Evolutionary conservation across 208 protist species (phyloP).

Genomic region (Zelonia costaricensis): DNA sequence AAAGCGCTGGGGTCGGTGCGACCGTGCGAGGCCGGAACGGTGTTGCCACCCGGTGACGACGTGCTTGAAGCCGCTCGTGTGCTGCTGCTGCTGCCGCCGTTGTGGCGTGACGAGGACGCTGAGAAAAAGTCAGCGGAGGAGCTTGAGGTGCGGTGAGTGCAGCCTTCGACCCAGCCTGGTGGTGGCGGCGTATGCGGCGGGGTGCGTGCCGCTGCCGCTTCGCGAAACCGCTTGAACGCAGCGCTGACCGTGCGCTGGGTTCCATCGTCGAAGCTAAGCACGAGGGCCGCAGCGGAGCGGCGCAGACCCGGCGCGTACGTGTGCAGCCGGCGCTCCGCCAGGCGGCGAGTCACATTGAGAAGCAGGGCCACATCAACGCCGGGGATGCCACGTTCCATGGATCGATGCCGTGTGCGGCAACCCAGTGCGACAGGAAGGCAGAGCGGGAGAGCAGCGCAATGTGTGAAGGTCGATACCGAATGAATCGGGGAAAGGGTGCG

Average conservation of each 20-base stretch:
- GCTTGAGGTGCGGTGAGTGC: too few species aligned
- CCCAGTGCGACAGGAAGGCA: neutral
- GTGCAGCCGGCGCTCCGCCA: constrained; percentile 46
- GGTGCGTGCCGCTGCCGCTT: neutral
- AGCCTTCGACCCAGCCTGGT: too few species aligned
- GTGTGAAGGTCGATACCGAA: too few species aligned
- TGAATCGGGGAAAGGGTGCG: too few species aligned
- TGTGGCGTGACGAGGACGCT: neutral
- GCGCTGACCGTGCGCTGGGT: constrained; percentile 28
- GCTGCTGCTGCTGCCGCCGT: too few species aligned
- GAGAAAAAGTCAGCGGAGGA: too few species aligned
- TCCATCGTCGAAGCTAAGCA: constrained; percentile 68
- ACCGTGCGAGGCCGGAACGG: neutral
- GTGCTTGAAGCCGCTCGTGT: too few species aligned
- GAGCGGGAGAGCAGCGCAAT: too few species aligned
- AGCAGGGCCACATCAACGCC: constrained; percentile 61
- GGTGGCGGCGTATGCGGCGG: too few species aligned
- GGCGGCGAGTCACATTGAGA: constrained; percentile 21
- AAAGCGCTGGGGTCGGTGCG: neutral
- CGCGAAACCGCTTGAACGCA: neutral
- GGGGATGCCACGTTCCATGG: constrained; percentile 29
- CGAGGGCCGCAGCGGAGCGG: constrained; percentile 52
- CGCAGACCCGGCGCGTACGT: constrained; percentile 49
- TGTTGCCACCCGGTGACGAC: neutral
- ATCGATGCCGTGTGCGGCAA: neutral